These are phyloP conservation scores for Intubia oerlemansii DNA, from an alignment of 2,329 filamentous ascomycete genomes.

Conservation along the genomic window DNA sequence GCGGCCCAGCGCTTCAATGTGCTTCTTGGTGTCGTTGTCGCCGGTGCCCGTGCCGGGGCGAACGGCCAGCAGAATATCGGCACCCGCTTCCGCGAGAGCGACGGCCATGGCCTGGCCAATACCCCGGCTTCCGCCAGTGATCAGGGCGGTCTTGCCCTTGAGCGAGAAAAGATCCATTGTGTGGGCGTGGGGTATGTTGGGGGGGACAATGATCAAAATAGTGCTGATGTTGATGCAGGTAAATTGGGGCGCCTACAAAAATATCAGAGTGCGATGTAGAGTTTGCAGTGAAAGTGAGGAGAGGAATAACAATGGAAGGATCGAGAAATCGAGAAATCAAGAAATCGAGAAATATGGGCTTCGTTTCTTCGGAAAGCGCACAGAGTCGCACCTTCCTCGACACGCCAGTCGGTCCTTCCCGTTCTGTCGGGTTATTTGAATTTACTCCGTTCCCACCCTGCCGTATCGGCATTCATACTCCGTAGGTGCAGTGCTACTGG, in stretches of 20 bases:
- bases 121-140: slow-evolving; percentile 35
- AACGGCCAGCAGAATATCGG: slow-evolving; percentile 28
- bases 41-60: slow-evolving; percentile 12
- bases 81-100: slow-evolving; percentile 35
- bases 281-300: background rate
- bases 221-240: background rate
- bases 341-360: too few relatives aligned
- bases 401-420: too few relatives aligned
- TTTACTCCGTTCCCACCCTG: too few relatives aligned
- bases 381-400: too few relatives aligned
- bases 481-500: too few relatives aligned
- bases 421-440: too few relatives aligned
- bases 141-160: slow-evolving; percentile 30
- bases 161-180: slow-evolving; percentile 26
- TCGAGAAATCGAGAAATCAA: too few relatives aligned
- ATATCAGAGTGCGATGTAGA: background rate
- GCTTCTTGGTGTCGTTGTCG: slow-evolving; percentile 30
- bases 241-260: too few relatives aligned
- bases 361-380: too few relatives aligned
- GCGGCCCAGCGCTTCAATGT: slow-evolving; percentile 43
- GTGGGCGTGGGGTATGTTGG: too few relatives aligned
- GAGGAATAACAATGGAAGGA: background rate
- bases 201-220: too few relatives aligned
- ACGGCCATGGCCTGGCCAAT: slow-evolving; percentile 36
- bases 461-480: too few relatives aligned